phyloP scores from a whole-genome alignment of 2,329 filamentous ascomycete genomes.

The Bipolaris oryzae region DNA sequence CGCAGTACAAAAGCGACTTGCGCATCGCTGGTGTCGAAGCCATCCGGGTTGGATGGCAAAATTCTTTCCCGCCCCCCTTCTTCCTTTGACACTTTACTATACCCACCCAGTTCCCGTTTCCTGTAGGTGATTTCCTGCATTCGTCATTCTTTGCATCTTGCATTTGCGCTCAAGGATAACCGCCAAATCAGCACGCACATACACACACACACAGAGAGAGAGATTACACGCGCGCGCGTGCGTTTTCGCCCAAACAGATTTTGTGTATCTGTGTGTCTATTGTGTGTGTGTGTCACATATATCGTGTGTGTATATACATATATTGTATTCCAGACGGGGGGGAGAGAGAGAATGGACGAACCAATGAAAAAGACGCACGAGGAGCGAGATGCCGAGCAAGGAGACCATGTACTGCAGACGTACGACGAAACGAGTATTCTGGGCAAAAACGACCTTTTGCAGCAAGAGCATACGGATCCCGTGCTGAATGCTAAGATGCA shows the following conservation, averaged over 20 bases:
- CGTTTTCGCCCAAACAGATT: too few species aligned
- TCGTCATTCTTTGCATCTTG: neutral
- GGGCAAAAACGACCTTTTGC: slow-evolving; percentile 60
- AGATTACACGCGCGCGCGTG: too few species aligned
- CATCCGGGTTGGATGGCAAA: too few species aligned
- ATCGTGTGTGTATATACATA: too few species aligned
- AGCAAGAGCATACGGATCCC: slow-evolving; percentile 64
- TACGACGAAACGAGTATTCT: slow-evolving; percentile 20
- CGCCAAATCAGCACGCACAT: neutral
- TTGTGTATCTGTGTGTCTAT: too few species aligned
- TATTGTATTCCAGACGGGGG: too few species aligned
- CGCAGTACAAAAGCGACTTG: neutral
- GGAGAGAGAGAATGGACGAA: too few species aligned
- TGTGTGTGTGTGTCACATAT: too few species aligned
- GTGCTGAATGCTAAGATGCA: slow-evolving; percentile 71
- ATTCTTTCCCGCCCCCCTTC: too few species aligned
- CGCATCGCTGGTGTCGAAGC: neutral
- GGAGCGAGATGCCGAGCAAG: slow-evolving; percentile 12
- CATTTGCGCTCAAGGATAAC: neutral
- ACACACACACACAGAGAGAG: neutral
- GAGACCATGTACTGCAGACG: neutral
- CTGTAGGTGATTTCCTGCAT: neutral
- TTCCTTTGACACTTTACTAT: too few species aligned
- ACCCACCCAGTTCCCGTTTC: too few species aligned
- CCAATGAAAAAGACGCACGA: neutral